These are phyloP conservation scores for Thalassiosira mediterranea DNA, from an alignment of 352 stramenopile genomes.

Conservation along the genomic window DNA sequence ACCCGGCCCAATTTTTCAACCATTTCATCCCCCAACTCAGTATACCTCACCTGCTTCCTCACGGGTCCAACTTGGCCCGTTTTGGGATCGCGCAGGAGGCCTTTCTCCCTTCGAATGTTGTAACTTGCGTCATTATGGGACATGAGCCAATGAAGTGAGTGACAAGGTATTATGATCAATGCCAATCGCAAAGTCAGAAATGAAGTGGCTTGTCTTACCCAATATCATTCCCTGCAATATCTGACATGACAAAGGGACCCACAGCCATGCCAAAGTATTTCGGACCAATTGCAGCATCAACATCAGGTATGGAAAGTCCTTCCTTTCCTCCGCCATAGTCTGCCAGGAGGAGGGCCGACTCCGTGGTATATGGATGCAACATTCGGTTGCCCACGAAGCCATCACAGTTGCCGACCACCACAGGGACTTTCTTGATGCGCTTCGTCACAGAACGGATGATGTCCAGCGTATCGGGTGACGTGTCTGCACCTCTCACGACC, in stretches of 20 bases:
- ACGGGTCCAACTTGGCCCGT: slow-evolving; percentile 53
- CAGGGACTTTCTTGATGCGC: slow-evolving; percentile 86
- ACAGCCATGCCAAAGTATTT: slow-evolving; percentile 74
- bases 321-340: slow-evolving; percentile 69
- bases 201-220: slow-evolving; percentile 61
- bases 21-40: slow-evolving; percentile 81
- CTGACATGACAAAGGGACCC: slow-evolving; percentile 85
- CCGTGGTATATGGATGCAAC: slow-evolving; percentile 83
- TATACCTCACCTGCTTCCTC: slow-evolving; percentile 68
- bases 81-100: slow-evolving; percentile 58
- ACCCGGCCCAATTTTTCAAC: slow-evolving; percentile 76
- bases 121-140: slow-evolving; percentile 44
- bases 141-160: too few species aligned
- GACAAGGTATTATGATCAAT: not conserved
- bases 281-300: slow-evolving; percentile 61
- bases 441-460: slow-evolving; percentile 85
- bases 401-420: slow-evolving; percentile 89
- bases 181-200: slow-evolving; percentile 1
- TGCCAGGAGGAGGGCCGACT: slow-evolving; percentile 80
- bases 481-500: slow-evolving; percentile 81
- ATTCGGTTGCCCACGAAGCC: slow-evolving; percentile 90
- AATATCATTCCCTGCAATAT: slow-evolving; percentile 89
- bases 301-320: slow-evolving; percentile 46
- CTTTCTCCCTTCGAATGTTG: slow-evolving; percentile 81
- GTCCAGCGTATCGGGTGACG: slow-evolving; percentile 59